Percentiles rank a stretch among this genome's conserved stretches.
Evolutionary conservation across 768 basidiomycete species (phyloP).

Genomic region (Suillus lakei): DNA sequence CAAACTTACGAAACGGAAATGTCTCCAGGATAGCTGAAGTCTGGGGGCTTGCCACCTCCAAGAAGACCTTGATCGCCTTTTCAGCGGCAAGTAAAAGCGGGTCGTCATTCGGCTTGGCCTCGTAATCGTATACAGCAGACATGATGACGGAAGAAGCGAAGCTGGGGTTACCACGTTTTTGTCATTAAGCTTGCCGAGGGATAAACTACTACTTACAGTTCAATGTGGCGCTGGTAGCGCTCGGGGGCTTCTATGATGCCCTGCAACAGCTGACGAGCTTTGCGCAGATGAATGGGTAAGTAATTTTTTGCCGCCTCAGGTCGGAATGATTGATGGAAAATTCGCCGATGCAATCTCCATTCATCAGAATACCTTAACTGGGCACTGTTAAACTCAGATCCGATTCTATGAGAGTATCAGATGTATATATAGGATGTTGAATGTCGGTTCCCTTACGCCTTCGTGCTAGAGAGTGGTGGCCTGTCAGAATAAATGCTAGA

Average conservation of each 20-base stretch:
- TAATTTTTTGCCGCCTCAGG: constrained; percentile 30
- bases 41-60: constrained; percentile 28
- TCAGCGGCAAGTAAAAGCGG: constrained; percentile 35
- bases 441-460: constrained; percentile 25
- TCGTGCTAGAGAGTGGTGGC: constrained; percentile 32
- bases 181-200: background rate
- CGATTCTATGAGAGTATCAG: constrained; percentile 24
- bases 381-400: constrained; percentile 36
- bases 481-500: constrained; percentile 43
- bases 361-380: constrained; percentile 33
- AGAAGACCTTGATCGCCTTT: constrained; percentile 30
- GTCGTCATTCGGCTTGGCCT: constrained; percentile 31
- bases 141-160: constrained; percentile 37
- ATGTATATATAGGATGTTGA: background rate
- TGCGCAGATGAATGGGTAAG: constrained; percentile 31
- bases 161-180: constrained; percentile 19
- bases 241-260: constrained; percentile 28
- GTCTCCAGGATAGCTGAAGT: constrained; percentile 34
- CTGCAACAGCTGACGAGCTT: constrained; percentile 30
- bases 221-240: constrained; percentile 32
- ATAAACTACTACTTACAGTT: constrained; percentile 27
- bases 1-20: constrained; percentile 35
- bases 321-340: constrained; percentile 38
- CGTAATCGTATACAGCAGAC: constrained; percentile 39
- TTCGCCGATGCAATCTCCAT: constrained; percentile 37